Conservation (phyloP, 2,329 filamentous ascomycete species). For the Cladorrhinum sp. region DNA sequence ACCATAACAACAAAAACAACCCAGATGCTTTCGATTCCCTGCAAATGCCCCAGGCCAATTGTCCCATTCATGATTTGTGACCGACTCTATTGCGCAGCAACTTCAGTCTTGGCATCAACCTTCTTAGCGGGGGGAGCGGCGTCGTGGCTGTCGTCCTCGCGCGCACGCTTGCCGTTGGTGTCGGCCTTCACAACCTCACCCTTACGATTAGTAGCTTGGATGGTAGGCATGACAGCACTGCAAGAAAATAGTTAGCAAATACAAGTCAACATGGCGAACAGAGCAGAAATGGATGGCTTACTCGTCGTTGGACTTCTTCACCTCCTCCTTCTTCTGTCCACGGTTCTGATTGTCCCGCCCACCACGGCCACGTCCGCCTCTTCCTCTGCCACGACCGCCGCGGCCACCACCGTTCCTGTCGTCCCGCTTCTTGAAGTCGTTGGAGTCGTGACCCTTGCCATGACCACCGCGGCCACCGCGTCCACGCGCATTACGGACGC, state of each 20-base stretch:
- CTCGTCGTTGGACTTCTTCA: constrained; percentile 32
- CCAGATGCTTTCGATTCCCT: background rate
- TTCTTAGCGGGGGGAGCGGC: constrained; percentile 56
- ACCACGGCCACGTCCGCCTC: constrained; percentile 38
- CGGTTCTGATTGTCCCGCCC: constrained; percentile 30
- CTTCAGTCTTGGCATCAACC: constrained; percentile 51
- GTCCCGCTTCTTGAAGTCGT: constrained; percentile 27
- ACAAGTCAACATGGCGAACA: background rate
- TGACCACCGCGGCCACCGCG: constrained; percentile 39
- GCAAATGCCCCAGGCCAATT: background rate
- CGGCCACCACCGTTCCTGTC: constrained; percentile 54
- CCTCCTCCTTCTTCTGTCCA: constrained; percentile 33
- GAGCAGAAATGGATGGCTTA: constrained; percentile 26
- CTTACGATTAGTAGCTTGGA: constrained; percentile 44
- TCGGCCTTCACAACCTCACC: constrained; percentile 32
- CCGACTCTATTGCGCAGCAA: constrained; percentile 18
- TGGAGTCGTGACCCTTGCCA: constrained; percentile 33
- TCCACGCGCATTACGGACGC: constrained; percentile 31
- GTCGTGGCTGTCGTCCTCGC: constrained; percentile 48
- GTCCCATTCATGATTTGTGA: background rate
- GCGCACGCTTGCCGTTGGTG: constrained; percentile 51
- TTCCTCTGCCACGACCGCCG: constrained; percentile 37
- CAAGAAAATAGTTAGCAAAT: constrained; percentile 24
- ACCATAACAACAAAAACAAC: background rate
- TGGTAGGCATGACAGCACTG: constrained; percentile 40